phyloP scores from a whole-genome alignment of 179 eudicot species.

The Dionaea muscipula region DNA sequence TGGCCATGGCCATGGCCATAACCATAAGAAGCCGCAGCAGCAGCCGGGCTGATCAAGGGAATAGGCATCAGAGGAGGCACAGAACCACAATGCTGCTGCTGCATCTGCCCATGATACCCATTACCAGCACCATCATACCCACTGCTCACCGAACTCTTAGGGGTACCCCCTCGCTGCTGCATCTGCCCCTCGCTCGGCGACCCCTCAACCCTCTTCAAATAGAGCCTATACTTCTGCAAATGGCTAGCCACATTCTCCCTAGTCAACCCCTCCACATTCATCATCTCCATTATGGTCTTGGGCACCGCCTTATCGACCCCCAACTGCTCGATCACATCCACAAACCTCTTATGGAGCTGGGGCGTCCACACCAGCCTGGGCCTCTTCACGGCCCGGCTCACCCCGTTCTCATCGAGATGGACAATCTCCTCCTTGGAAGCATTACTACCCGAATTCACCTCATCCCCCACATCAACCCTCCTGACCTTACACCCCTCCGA shows the following conservation, averaged over 20 bases:
- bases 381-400: constrained; percentile 34
- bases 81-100: constrained; percentile 6
- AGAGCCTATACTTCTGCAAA: constrained; percentile 2
- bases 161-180: constrained; percentile 4
- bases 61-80: constrained; percentile 24
- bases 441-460: constrained; percentile 9
- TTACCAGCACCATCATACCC: constrained; percentile 11
- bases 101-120: constrained; percentile 12
- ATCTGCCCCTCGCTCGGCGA: no score
- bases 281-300: constrained; percentile 14
- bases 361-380: constrained; percentile 33
- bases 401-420: background rate
- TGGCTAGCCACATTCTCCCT: constrained; percentile 10
- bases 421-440: no score
- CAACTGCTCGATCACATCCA: constrained; percentile 4
- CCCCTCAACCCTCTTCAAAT: constrained; percentile 21
- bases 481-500: constrained; percentile 35
- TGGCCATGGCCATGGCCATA: no score
- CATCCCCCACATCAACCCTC: constrained; percentile 17
- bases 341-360: constrained; percentile 15
- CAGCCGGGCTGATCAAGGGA: constrained; percentile 18
- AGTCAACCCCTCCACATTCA: constrained; percentile 11
- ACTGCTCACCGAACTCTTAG: constrained; percentile 6
- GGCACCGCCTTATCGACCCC: constrained; percentile 3
- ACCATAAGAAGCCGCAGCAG: constrained; percentile 10